phyloP scores from a whole-genome alignment of 345 rosid genomes.

The Alliaria petiolata region DNA sequence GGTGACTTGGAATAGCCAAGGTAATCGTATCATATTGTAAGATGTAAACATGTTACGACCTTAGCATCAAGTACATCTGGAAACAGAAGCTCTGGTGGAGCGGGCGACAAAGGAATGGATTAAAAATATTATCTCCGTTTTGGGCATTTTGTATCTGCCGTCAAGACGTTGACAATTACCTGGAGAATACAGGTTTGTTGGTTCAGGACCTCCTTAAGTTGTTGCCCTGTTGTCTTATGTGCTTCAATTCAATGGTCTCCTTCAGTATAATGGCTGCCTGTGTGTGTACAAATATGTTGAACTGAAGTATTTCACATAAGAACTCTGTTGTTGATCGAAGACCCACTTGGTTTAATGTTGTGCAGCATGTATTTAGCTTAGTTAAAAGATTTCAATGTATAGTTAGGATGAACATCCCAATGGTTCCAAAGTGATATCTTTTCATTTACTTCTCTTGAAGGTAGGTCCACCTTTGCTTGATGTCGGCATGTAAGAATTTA shows the following conservation, averaged over 20 bases:
- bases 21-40: background rate
- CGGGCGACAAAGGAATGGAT: background rate
- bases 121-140: background rate
- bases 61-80: constrained; percentile 2
- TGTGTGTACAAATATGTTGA: background rate
- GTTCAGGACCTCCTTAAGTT: too few relatives aligned
- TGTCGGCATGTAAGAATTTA: background rate
- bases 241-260: too few relatives aligned
- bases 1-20: background rate
- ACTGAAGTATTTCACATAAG: background rate
- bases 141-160: background rate
- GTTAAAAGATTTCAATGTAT: background rate
- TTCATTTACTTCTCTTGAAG: background rate
- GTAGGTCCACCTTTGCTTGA: background rate
- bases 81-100: constrained; percentile 2
- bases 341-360: background rate
- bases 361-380: background rate
- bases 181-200: background rate
- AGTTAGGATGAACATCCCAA: background rate
- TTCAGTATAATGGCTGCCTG: too few relatives aligned
- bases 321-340: background rate
- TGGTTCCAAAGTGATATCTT: background rate
- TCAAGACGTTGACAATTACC: background rate
- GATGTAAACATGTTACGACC: constrained; percentile 2
- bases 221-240: too few relatives aligned